These are phyloP conservation scores for Tubosaeta sp. DNA, from an alignment of 768 basidiomycete genomes.

Conservation along the genomic window DNA sequence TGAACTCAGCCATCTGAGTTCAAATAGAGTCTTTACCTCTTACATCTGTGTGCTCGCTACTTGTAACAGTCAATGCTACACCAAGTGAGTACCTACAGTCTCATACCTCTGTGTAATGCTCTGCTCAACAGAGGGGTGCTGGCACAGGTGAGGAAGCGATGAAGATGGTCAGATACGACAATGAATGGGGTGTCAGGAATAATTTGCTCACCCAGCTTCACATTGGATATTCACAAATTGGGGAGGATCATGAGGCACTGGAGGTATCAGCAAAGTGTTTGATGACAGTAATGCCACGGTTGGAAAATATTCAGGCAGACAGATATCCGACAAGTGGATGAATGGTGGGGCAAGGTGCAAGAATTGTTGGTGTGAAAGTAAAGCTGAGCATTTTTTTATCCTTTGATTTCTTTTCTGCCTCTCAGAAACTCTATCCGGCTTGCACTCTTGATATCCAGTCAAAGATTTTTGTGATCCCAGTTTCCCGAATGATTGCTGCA, in stretches of 20 bases:
- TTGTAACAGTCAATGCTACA: no score
- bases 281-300: slow-evolving; percentile 17
- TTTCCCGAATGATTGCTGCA: background rate
- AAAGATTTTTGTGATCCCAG: background rate
- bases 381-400: background rate
- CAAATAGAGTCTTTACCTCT: no score
- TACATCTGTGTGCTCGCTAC: no score
- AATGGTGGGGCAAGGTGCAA: slow-evolving; percentile 14
- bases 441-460: background rate
- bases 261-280: slow-evolving; percentile 15
- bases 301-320: slow-evolving; percentile 15
- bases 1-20: no score
- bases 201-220: slow-evolving; percentile 10
- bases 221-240: slow-evolving; percentile 24
- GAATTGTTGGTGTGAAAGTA: slow-evolving; percentile 1
- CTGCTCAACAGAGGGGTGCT: no score
- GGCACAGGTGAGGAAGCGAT: background rate
- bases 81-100: no score
- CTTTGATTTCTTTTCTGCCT: background rate
- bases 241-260: slow-evolving; percentile 7
- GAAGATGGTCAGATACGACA: background rate
- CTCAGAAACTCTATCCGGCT: background rate
- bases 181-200: slow-evolving; percentile 20
- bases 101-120: no score
- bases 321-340: slow-evolving; percentile 9